Evolutionary conservation across 768 basidiomycete species (phyloP).

Genomic region (Suillus bovinus): DNA sequence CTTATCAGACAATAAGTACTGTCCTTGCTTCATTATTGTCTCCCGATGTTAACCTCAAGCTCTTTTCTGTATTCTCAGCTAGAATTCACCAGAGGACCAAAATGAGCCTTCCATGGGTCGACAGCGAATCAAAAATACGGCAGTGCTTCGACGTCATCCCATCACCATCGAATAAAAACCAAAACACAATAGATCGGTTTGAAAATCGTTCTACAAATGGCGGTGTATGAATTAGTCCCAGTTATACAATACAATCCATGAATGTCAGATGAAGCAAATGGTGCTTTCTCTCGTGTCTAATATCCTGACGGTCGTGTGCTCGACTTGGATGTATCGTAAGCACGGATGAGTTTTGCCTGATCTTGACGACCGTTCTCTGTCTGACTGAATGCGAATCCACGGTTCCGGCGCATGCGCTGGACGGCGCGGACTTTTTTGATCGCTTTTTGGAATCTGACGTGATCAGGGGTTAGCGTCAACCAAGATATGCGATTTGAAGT

Average conservation of each 20-base stretch:
- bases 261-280: constrained; percentile 8
- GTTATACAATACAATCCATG: constrained; percentile 13
- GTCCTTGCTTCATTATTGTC: not conserved
- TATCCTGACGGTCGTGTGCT: constrained; percentile 75
- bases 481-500: constrained; percentile 4
- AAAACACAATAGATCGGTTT: not conserved
- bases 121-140: not conserved
- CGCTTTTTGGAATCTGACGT: constrained; percentile 88
- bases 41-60: not conserved
- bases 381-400: constrained; percentile 98
- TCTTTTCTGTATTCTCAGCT: not conserved
- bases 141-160: not conserved
- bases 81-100: not conserved
- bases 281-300: constrained; percentile 31
- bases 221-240: constrained; percentile 12
- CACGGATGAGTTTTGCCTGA: constrained; percentile 81
- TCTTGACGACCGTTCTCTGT: constrained; percentile 90
- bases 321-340: constrained; percentile 85
- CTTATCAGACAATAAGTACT: too few relatives aligned
- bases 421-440: constrained; percentile 99
- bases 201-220: not conserved
- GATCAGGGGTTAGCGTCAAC: constrained; percentile 12
- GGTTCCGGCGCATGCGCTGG: constrained; percentile 93
- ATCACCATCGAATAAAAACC: not conserved
- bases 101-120: not conserved